These are phyloP conservation scores for Aspergillus arachidicola DNA, from an alignment of 2,329 filamentous ascomycete species.

Conservation along the genomic window DNA sequence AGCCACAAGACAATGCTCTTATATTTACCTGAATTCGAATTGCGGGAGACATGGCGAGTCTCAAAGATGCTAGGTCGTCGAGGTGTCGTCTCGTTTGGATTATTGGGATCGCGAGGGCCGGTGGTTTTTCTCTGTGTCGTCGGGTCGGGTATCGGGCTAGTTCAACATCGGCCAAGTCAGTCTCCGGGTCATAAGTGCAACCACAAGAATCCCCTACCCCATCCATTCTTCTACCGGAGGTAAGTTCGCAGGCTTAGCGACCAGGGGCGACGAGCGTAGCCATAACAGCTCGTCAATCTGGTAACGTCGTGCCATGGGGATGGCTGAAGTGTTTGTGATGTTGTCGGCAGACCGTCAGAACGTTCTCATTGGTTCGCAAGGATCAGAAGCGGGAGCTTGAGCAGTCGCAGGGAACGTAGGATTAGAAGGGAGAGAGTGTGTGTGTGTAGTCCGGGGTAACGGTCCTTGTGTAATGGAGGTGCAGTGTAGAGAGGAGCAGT, in stretches of 20 bases:
- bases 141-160: conserved; percentile 46
- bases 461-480: conserved; percentile 8
- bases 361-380: conserved; percentile 31
- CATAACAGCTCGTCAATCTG: conserved; percentile 73
- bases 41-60: conserved; percentile 48
- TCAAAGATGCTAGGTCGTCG: conserved; percentile 48
- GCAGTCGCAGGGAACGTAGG: conserved; percentile 7
- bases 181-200: conserved; percentile 16
- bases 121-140: conserved; percentile 42
- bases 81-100: conserved; percentile 36
- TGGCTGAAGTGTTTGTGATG: conserved; percentile 22
- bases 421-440: background rate
- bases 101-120: conserved; percentile 38
- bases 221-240: conserved; percentile 94
- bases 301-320: conserved; percentile 62
- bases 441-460: background rate
- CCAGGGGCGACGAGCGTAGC: conserved; percentile 80
- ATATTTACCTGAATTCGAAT: conserved; percentile 52
- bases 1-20: conserved; percentile 15
- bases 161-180: conserved; percentile 24
- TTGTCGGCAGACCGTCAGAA: conserved; percentile 25
- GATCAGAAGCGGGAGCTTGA: conserved; percentile 8
- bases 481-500: conserved; percentile 1
- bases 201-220: conserved; percentile 64
- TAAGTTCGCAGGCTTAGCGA: conserved; percentile 74